Conservation (phyloP, 108 stramenopile species). For the Discostella stelligeroides region DNA sequence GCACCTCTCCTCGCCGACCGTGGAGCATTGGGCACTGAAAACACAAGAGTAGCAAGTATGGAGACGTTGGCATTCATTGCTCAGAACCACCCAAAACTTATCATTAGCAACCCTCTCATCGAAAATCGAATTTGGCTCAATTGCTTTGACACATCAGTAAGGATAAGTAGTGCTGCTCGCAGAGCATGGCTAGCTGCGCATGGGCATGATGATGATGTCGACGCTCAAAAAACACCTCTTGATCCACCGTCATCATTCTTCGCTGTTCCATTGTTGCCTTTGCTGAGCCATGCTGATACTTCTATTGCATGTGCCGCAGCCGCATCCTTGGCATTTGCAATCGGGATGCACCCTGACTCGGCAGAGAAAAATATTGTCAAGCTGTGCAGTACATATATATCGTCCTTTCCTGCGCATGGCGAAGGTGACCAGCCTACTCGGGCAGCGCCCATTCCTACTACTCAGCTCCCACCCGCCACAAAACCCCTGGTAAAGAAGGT, state of each 20-base stretch:
- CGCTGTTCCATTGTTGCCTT: conserved; percentile 78
- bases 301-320: conserved; percentile 75
- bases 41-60: conserved; percentile 78
- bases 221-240: conserved; percentile 23
- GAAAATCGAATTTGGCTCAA: conserved; percentile 88
- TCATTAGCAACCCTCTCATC: conserved; percentile 79
- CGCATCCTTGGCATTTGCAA: conserved; percentile 62
- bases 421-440: conserved; percentile 41
- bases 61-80: conserved; percentile 71
- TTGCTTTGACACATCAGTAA: conserved; percentile 71
- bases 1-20: conserved; percentile 78
- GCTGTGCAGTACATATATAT: conserved; percentile 72
- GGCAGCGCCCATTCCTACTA: conserved; percentile 30
- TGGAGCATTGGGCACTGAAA: conserved; percentile 75
- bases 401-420: conserved; percentile 59
- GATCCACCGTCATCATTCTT: conserved; percentile 80
- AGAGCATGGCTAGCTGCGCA: conserved; percentile 67
- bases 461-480: conserved; percentile 18
- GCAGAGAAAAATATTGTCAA: conserved; percentile 67
- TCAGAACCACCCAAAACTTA: conserved; percentile 53
- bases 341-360: conserved; percentile 68
- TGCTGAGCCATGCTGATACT: conserved; percentile 62
- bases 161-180: conserved; percentile 65
- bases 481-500: conserved; percentile 58
- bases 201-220: conserved; percentile 40